phyloP scores from a whole-genome alignment of 2,329 filamentous ascomycete species.

The Colletotrichum lindemuthianum region DNA sequence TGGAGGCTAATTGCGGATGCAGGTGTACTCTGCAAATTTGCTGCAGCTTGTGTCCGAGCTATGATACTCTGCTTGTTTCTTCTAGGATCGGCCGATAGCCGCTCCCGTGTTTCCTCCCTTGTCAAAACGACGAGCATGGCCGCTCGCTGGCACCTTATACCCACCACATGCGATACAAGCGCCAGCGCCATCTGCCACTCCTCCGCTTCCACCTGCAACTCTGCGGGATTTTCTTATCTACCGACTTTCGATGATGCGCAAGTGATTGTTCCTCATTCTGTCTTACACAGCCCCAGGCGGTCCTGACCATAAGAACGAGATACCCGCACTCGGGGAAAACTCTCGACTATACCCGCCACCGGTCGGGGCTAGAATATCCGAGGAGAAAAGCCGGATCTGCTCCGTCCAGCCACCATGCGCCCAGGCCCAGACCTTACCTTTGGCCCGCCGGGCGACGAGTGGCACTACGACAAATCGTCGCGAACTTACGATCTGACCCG shows the following conservation, averaged over 20 bases:
- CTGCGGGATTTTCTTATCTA: slow-evolving; percentile 14
- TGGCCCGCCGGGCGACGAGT: slow-evolving; percentile 33
- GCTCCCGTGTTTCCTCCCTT: neutral
- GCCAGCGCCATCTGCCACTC: neutral
- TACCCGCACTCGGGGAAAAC: slow-evolving; percentile 28
- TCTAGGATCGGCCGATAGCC: slow-evolving; percentile 20
- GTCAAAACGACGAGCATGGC: neutral
- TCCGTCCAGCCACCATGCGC: neutral
- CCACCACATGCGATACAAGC: slow-evolving; percentile 10
- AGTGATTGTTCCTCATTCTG: slow-evolving; percentile 10
- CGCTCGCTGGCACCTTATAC: neutral
- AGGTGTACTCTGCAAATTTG: neutral
- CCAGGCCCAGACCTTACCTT: slow-evolving; percentile 22
- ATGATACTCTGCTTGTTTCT: slow-evolving; percentile 27
- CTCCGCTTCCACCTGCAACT: neutral
- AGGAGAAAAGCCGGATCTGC: slow-evolving; percentile 21
- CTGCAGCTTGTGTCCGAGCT: slow-evolving; percentile 20
- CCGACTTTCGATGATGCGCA: slow-evolving; percentile 19
- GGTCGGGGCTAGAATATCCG: slow-evolving; percentile 28
- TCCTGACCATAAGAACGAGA: neutral
- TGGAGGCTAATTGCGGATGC: neutral
- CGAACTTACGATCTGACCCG: slow-evolving; percentile 35
- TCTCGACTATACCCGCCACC: slow-evolving; percentile 21
- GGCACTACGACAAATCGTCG: slow-evolving; percentile 28
- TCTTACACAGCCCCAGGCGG: slow-evolving; percentile 9